phyloP scores from a whole-genome alignment of 257 asterid species.

The Coffea eugenioides region DNA sequence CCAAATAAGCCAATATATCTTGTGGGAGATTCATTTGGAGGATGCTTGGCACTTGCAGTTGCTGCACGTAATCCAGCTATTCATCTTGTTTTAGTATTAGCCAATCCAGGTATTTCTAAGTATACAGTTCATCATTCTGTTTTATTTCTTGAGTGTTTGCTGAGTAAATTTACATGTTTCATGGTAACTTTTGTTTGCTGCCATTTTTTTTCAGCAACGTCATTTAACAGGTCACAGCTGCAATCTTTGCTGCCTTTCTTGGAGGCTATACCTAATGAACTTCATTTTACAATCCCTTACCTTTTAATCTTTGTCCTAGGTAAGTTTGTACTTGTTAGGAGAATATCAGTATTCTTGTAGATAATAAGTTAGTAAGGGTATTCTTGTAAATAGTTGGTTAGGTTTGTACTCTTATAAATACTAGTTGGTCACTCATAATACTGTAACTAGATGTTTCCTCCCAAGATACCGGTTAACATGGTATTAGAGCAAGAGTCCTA shows the following conservation, averaged over 20 bases:
- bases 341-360: too few relatives aligned
- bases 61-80: slow-evolving; percentile 84
- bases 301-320: slow-evolving; percentile 84
- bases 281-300: slow-evolving; percentile 72
- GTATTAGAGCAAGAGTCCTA: too few relatives aligned
- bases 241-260: slow-evolving; percentile 73
- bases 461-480: too few relatives aligned
- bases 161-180: background rate
- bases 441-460: too few relatives aligned
- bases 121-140: background rate
- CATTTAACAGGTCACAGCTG: slow-evolving; percentile 85
- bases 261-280: slow-evolving; percentile 66
- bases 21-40: slow-evolving; percentile 95
- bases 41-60: slow-evolving; percentile 92
- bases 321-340: slow-evolving; percentile 28
- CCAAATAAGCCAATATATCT: slow-evolving; percentile 83
- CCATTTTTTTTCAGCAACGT: slow-evolving; percentile 71
- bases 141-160: background rate
- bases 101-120: slow-evolving; percentile 71
- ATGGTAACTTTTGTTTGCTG: slow-evolving; percentile 25
- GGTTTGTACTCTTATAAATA: too few relatives aligned
- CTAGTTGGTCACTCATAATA: too few relatives aligned
- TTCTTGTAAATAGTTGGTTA: too few relatives aligned
- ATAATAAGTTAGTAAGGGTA: too few relatives aligned
- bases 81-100: slow-evolving; percentile 75